Evolutionary conservation across 2,329 filamentous ascomycete genomes (phyloP).

Genomic region (Stenocarpella maydis): DNA sequence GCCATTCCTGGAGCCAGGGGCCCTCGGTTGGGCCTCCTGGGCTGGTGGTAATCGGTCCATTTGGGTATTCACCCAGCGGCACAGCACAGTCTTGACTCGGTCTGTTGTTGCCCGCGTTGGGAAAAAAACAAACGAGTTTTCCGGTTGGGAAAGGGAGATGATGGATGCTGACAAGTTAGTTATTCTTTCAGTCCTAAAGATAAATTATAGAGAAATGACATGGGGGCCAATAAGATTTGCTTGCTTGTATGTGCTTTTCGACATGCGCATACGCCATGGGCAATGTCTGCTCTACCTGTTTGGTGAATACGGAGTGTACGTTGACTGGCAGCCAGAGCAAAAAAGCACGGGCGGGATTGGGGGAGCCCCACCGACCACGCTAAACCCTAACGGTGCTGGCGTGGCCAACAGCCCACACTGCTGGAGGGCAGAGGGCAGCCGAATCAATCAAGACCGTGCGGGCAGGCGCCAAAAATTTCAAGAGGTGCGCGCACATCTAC

Average conservation of each 20-base stretch:
- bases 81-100: slow-evolving; percentile 12
- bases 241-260: too few species aligned
- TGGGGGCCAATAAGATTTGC: too few species aligned
- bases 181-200: too few species aligned
- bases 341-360: not conserved
- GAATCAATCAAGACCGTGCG: slow-evolving; percentile 24
- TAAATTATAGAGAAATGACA: not conserved
- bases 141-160: too few species aligned
- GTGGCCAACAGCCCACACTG: slow-evolving; percentile 14
- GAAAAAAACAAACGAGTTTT: not conserved
- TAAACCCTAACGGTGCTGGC: not conserved
- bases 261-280: too few species aligned
- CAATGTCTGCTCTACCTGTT: too few species aligned
- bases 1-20: slow-evolving; percentile 13
- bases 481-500: slow-evolving; percentile 5
- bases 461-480: slow-evolving; percentile 16
- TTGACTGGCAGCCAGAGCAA: not conserved
- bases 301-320: too few species aligned
- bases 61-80: slow-evolving; percentile 4
- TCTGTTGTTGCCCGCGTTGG: not conserved
- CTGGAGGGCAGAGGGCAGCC: slow-evolving; percentile 4
- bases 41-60: slow-evolving; percentile 11
- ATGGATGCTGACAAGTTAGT: too few species aligned
- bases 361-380: not conserved
- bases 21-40: not conserved